Percentiles rank a stretch among this genome's conserved stretches.
Evolutionary conservation across 768 basidiomycete species (phyloP).

Genomic region (Leccinellum luteum): DNA sequence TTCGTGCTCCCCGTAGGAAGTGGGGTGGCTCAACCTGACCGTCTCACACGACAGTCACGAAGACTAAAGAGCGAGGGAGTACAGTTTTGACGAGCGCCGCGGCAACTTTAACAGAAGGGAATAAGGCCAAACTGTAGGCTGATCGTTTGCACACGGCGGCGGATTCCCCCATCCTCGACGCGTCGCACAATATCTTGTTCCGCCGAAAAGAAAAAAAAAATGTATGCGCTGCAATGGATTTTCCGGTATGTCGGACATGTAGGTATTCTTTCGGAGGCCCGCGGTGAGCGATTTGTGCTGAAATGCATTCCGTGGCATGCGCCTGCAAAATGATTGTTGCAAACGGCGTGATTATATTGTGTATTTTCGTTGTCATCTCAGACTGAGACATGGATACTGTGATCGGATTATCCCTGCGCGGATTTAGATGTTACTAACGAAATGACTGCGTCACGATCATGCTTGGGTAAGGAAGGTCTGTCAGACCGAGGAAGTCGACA

Average conservation of each 20-base stretch:
- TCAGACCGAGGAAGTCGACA: not conserved
- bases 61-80: slow-evolving; percentile 81
- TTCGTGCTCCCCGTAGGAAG: not conserved
- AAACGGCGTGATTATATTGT: too few relatives aligned
- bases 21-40: slow-evolving; percentile 1
- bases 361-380: too few relatives aligned
- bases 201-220: not conserved
- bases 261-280: not conserved
- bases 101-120: slow-evolving; percentile 58
- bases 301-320: too few relatives aligned
- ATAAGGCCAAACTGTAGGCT: slow-evolving; percentile 60
- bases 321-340: too few relatives aligned
- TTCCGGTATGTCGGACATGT: not conserved
- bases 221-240: not conserved
- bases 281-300: not conserved
- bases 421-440: too few relatives aligned
- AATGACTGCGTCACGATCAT: not conserved
- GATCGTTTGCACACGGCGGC: not conserved
- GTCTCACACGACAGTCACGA: slow-evolving; percentile 52
- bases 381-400: not conserved
- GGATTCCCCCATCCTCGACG: not conserved
- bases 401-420: not conserved
- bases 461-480: not conserved
- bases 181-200: not conserved
- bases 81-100: slow-evolving; percentile 77